Percentiles rank a stretch among this genome's conserved stretches.
phyloP scores from a whole-genome alignment of 768 basidiomycete species.

The Lenzites betulinus region DNA sequence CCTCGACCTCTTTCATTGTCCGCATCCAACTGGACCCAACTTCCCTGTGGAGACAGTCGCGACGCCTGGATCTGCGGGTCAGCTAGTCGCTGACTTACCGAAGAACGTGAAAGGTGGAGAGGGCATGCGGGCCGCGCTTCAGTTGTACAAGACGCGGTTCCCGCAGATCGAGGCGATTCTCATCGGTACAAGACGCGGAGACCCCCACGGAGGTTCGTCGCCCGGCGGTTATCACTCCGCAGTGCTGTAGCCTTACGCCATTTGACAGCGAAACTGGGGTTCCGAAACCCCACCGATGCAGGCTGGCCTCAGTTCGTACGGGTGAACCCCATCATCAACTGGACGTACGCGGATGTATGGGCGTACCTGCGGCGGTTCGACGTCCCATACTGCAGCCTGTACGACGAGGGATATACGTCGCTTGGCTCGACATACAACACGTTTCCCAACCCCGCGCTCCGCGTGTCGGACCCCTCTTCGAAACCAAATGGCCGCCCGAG shows the following conservation, averaged over 20 bases:
- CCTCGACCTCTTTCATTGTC: slow-evolving; percentile 70
- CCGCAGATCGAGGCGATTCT: slow-evolving; percentile 78
- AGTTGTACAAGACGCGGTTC: slow-evolving; percentile 66
- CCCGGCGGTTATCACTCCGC: not conserved
- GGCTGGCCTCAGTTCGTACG: slow-evolving; percentile 91
- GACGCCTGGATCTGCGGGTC: slow-evolving; percentile 34
- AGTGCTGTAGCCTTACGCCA: not conserved
- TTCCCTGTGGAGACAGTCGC: slow-evolving; percentile 51
- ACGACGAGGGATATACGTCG: slow-evolving; percentile 97
- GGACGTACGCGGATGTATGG: slow-evolving; percentile 93
- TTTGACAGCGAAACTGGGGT: slow-evolving; percentile 62
- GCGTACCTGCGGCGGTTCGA: slow-evolving; percentile 70
- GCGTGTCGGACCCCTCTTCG: slow-evolving; percentile 21
- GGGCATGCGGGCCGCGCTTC: slow-evolving; percentile 79
- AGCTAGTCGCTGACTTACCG: not conserved
- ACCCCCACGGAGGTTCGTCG: slow-evolving; percentile 89
- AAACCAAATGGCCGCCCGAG: not conserved
- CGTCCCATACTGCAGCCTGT: slow-evolving; percentile 86
- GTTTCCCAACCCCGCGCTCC: slow-evolving; percentile 85
- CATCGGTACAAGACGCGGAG: slow-evolving; percentile 84
- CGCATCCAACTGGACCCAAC: slow-evolving; percentile 33
- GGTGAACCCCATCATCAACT: slow-evolving; percentile 94
- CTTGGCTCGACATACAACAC: slow-evolving; percentile 96
- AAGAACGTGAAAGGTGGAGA: slow-evolving; percentile 52
- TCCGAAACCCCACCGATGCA: slow-evolving; percentile 79